Percentiles rank a stretch among this genome's conserved stretches.
Conservation (phyloP, 1,139 yeast genomes). For the Blastobotrys raffinosifermentans region DNA sequence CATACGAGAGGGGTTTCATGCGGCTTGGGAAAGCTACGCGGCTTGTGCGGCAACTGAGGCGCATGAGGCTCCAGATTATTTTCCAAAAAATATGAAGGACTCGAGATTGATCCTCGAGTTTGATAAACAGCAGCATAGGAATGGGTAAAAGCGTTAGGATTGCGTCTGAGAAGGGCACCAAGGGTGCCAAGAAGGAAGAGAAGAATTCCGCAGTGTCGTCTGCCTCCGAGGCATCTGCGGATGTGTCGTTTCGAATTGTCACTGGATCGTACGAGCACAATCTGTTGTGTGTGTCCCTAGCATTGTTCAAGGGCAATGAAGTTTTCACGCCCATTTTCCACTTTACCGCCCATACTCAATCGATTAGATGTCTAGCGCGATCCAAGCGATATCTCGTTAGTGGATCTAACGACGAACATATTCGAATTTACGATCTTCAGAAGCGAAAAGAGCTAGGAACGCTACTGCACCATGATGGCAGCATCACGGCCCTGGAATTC, state of each 20-base stretch:
- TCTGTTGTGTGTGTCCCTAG: slow-evolving; percentile 72
- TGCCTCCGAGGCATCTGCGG: too few relatives aligned
- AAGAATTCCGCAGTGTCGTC: too few relatives aligned
- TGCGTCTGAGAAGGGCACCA: neutral
- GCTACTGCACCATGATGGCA: slow-evolving; percentile 82
- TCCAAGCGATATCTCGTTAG: slow-evolving; percentile 84
- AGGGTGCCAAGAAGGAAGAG: too few relatives aligned
- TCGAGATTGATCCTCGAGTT: slow-evolving; percentile 1
- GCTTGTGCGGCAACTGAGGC: too few relatives aligned
- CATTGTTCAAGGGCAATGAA: slow-evolving; percentile 43
- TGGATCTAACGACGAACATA: slow-evolving; percentile 95
- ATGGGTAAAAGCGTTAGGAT: neutral
- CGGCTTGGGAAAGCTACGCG: too few relatives aligned
- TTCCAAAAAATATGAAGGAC: too few relatives aligned
- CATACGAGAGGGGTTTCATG: too few relatives aligned
- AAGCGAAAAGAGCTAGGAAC: slow-evolving; percentile 93
- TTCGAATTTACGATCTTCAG: slow-evolving; percentile 87
- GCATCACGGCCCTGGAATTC: slow-evolving; percentile 70
- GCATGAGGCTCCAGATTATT: too few relatives aligned
- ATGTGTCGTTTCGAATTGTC: slow-evolving; percentile 55
- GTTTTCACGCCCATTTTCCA: slow-evolving; percentile 91
- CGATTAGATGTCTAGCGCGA: slow-evolving; percentile 77
- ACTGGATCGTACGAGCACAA: slow-evolving; percentile 97
- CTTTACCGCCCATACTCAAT: slow-evolving; percentile 87
- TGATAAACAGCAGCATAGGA: slow-evolving; percentile 3